Evolutionary conservation across 352 stramenopile genomes (phyloP), one percentile per base, ranked within the genome.

Genomic region (Phytopythium sindhum): DNA sequence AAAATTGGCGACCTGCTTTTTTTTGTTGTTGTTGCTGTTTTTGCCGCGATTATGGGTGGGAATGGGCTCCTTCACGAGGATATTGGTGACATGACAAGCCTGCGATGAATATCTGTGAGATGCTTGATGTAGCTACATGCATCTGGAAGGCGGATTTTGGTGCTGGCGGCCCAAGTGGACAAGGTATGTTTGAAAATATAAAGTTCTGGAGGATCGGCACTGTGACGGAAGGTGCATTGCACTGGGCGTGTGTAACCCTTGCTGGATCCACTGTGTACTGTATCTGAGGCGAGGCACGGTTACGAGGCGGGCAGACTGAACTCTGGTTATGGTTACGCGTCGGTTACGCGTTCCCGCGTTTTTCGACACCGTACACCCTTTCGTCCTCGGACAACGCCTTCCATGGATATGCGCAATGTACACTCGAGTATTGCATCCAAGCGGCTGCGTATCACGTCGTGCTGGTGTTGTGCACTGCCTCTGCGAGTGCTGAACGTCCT

Each of bases 131-230:
- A 42, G 35, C 35, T 11, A 14, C 9, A 11, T 11, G 47, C 47
- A 54, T 33, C 47, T 54, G 47, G 47, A 54, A 31, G 47, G 47
- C 47, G 21, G 47, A 54, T 54, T 33, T 54, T 54, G 47, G 47
- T 19, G 47, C 45, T 48, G 15, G 41, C 41, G 10, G 12, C 4
- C 41, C 3, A 4, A 23, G 41, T 11, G 41, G 41, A n/a, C n/a
- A n/a, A n/a, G n/a, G n/a, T n/a, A n/a, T n/a, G n/a, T n/a, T n/a
- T n/a, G n/a, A n/a, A n/a, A n/a, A n/a, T n/a, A n/a, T n/a, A n/a
- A n/a, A n/a, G n/a, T n/a, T 26, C 23, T 26, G 8, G 11, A 17
- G 44, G 23, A 51, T 10, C 9, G 35, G 37, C 37, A 7, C 12
- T 50, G 44, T 28, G 44, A 50, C 44, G 44, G 19, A 28, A 50